Conservation (phyloP, 805 yeast species). For the Ogataea ramenticola region DNA sequence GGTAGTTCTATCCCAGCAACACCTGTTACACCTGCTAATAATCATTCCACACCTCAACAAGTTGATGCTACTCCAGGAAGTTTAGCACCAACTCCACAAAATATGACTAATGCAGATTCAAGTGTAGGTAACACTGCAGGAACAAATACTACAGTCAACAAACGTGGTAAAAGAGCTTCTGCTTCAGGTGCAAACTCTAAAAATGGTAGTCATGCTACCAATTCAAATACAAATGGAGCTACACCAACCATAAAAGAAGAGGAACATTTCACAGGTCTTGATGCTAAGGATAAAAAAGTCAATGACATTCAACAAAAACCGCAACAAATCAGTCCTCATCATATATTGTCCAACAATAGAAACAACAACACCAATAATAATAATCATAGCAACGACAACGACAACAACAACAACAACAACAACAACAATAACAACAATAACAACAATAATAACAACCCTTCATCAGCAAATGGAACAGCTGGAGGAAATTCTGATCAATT, state of each 20-base stretch:
- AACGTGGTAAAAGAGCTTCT: slow-evolving; percentile 4
- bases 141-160: background rate
- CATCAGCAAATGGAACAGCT: background rate
- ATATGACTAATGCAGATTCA: background rate
- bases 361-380: background rate
- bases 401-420: background rate
- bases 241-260: slow-evolving; percentile 24
- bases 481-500: background rate
- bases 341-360: background rate
- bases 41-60: slow-evolving; percentile 18
- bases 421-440: background rate
- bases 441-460: too few species aligned
- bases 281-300: background rate
- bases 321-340: slow-evolving; percentile 1
- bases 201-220: background rate
- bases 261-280: slow-evolving; percentile 6
- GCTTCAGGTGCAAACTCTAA: slow-evolving; percentile 1
- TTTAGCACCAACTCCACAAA: slow-evolving; percentile 2
- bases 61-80: slow-evolving; percentile 4
- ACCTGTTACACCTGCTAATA: slow-evolving; percentile 24
- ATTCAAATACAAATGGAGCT: slow-evolving; percentile 3
- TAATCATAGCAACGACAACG: background rate
- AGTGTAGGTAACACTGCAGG: too few species aligned
- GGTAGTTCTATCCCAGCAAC: slow-evolving; percentile 25
- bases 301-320: background rate